Conservation (phyloP, 108 stramenopile species). For the Cyclostephanos invisitatus region DNA sequence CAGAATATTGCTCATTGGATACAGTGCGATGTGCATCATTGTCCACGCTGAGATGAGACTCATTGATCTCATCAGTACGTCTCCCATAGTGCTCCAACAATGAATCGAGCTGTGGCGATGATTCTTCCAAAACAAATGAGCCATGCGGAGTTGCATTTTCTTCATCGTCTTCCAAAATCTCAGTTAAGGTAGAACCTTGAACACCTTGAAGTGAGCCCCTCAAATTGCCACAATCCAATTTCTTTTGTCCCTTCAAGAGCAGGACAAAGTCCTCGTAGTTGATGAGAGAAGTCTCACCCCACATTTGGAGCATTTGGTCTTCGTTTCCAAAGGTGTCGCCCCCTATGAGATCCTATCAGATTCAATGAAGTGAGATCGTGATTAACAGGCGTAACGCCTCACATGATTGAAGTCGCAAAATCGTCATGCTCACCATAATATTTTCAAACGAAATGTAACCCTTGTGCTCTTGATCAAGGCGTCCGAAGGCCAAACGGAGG, state of each 20-base stretch:
- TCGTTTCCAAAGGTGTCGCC: slow-evolving; percentile 69
- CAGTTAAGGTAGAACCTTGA: slow-evolving; percentile 13
- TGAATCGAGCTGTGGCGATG: neutral
- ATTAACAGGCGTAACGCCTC: neutral
- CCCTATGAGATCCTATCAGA: slow-evolving; percentile 67
- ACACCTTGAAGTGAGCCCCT: slow-evolving; percentile 30
- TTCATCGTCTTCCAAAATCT: slow-evolving; percentile 41
- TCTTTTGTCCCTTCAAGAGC: slow-evolving; percentile 87
- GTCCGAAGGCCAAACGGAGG: slow-evolving; percentile 83
- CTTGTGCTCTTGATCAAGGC: slow-evolving; percentile 84
- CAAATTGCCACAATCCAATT: slow-evolving; percentile 20
- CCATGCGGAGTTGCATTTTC: slow-evolving; percentile 14
- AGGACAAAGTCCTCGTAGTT: slow-evolving; percentile 81
- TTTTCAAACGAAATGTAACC: slow-evolving; percentile 88
- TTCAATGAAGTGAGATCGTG: neutral
- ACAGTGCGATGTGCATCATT: neutral
- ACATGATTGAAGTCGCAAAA: neutral
- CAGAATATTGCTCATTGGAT: slow-evolving; percentile 1
- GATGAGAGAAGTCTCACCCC: slow-evolving; percentile 74
- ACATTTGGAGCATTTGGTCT: slow-evolving; percentile 77
- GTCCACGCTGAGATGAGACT: too few species aligned
- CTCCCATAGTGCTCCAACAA: neutral
- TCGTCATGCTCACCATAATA: slow-evolving; percentile 51
- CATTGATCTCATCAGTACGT: too few species aligned
- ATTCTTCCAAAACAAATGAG: neutral